phyloP scores from a whole-genome alignment of 2,329 filamentous ascomycete genomes.

The Calonectria ilicicola region DNA sequence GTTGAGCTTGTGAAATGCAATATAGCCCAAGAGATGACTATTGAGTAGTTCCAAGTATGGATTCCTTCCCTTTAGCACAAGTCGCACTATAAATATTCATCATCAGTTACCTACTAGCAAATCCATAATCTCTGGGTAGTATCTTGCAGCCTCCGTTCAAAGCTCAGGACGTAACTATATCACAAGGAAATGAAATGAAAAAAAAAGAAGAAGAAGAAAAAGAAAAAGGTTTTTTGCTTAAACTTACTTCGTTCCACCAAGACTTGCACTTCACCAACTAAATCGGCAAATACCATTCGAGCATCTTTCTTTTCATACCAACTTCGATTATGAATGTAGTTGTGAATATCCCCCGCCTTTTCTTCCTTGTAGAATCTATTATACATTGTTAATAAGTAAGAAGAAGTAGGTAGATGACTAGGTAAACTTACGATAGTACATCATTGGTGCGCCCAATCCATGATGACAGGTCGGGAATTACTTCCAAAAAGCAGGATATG shows the following conservation, averaged over 20 bases:
- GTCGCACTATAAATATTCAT: neutral
- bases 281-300: neutral
- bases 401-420: accelerated
- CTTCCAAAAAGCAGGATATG: conserved; percentile 20
- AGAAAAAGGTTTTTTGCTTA: neutral
- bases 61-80: neutral
- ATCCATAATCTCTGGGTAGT: neutral
- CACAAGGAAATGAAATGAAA: too few relatives aligned
- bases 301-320: conserved; percentile 22
- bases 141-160: neutral
- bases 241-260: neutral
- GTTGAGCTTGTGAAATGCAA: conserved; percentile 10
- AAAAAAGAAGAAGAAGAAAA: neutral
- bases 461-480: conserved; percentile 17
- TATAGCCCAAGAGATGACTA: neutral
- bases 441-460: conserved; percentile 22
- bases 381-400: accelerated
- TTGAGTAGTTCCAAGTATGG: neutral
- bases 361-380: conserved; percentile 28
- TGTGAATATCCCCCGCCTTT: conserved; percentile 3
- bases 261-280: neutral
- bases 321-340: conserved; percentile 22
- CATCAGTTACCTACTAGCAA: neutral
- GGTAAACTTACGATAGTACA: conserved; percentile 7
- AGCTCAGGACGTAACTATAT: too few relatives aligned